Base-by-base conservation (phyloP, 345 rosid species). In the Acer saccharum region DNA sequence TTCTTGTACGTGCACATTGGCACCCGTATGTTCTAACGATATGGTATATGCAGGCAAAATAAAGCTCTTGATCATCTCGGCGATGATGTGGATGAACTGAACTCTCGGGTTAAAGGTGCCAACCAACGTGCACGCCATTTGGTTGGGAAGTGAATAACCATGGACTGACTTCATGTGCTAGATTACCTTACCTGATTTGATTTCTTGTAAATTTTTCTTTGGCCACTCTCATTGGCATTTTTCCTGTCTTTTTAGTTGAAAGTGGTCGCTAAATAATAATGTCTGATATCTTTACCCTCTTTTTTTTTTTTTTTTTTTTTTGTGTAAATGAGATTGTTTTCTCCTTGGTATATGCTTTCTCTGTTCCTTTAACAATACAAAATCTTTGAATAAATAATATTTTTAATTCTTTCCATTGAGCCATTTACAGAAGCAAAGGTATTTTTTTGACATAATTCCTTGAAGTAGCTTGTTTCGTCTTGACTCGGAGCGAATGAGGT, bases 21-120 rank as follows among this genome's bases (percentile, higher is more conserved):
- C 44, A 65, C 46, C 18, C 20, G 11, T 16, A 39, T 29, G 17
- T 65, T 35, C 25, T 54, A 39, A 75, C 41, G 3, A 66, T 66
- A 0, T n/a, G 27, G n/a, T 12, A 2, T n/a, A 63, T 88, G 86
- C 90, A 96, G 99, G 89, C 99, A 96, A 87, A 89, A 88, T 79
- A 89, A 93, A 72, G 84, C 98, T 75, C 90, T 96, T 81, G 99
- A 94, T 84, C 90, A 88, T 86, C 86, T 91, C 12, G 74, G 74
- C 11, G 88, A 83, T 16, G 99, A 96, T 76, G 86, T 94, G 65
- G 99, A 93, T 79, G 97, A 90, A 81, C 88, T 94, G 57, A 89
- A 92, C 79, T 74, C 82, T 78, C 95, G 99, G 14, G 90, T 96
- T 46, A 84, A 88, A 82, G 97, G 98, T 21, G 98, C 98, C 79